A percentile compares a stretch with the other conserved stretches of the same genome.
phyloP scores from a whole-genome alignment of 179 eudicot genomes.

The Heliamphora pulchella region DNA sequence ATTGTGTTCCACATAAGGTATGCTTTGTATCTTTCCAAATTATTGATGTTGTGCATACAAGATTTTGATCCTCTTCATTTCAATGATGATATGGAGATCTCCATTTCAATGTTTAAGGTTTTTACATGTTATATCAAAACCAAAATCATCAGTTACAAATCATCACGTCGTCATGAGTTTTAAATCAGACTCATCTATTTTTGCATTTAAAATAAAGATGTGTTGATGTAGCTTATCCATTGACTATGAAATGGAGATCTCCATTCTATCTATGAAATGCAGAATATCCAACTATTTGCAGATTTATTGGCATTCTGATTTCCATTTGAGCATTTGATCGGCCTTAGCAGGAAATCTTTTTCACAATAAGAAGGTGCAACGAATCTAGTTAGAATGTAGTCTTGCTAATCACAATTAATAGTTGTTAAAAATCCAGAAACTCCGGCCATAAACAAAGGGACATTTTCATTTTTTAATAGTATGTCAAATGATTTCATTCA shows the following conservation, averaged over 20 bases:
- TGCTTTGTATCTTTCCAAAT: neutral
- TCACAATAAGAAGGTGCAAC: neutral
- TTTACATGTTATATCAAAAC: no score
- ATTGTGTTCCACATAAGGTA: conserved; percentile 21
- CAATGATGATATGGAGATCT: no score
- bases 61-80: no score
- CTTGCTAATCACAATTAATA: neutral
- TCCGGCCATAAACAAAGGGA: neutral
- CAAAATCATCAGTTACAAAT: no score
- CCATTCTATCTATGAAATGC: no score
- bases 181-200: no score
- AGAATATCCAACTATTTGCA: no score
- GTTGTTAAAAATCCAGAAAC: neutral
- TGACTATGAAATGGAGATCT: no score
- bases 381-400: neutral
- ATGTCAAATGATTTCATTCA: neutral
- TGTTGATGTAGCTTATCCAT: no score
- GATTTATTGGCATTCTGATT: neutral
- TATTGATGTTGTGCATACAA: neutral
- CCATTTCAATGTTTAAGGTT: no score
- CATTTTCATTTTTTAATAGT: neutral
- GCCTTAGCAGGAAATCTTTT: neutral
- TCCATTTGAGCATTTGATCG: neutral
- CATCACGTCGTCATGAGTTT: no score
- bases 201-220: no score